A percentile compares a stretch with the other conserved stretches of the same genome.
Evolutionary conservation across 2,329 filamentous ascomycete genomes (phyloP).

Genomic region (Stenocarpella maydis): DNA sequence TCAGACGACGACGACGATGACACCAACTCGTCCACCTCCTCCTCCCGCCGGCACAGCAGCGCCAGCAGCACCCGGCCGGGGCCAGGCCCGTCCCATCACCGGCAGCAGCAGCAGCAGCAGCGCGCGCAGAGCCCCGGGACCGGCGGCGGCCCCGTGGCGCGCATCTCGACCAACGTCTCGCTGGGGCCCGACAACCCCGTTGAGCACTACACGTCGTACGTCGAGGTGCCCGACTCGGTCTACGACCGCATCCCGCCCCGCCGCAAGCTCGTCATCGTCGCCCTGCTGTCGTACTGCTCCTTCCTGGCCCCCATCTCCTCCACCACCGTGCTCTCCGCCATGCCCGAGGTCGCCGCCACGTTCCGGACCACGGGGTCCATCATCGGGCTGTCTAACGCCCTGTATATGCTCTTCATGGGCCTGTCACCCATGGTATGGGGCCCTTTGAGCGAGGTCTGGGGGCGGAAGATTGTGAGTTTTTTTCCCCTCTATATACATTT

Average conservation of each 20-base stretch:
- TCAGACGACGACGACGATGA: neutral
- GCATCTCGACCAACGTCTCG: conserved; percentile 38
- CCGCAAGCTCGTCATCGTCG: conserved; percentile 73
- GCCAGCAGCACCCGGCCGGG: neutral
- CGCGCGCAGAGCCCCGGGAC: conserved; percentile 1
- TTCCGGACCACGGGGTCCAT: conserved; percentile 67
- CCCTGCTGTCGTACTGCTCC: conserved; percentile 75
- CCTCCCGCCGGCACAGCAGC: conserved; percentile 17
- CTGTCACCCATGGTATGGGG: conserved; percentile 72
- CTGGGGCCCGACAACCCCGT: conserved; percentile 41
- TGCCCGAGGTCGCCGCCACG: conserved; percentile 70
- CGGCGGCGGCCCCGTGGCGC: conserved; percentile 23
- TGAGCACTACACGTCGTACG: conserved; percentile 42
- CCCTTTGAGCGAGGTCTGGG: conserved; percentile 67
- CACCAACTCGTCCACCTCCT: neutral
- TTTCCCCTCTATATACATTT: too few relatives aligned
- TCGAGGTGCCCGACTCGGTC: conserved; percentile 59
- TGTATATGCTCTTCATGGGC: conserved; percentile 78
- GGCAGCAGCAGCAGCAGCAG: neutral
- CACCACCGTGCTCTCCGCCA: conserved; percentile 70
- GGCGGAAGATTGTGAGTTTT: conserved; percentile 56
- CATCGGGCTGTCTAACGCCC: conserved; percentile 73
- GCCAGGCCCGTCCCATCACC: neutral
- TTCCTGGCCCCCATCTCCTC: conserved; percentile 77
- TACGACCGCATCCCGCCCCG: conserved; percentile 70